These are phyloP conservation scores for Taphrina pruni DNA, from an alignment of 1,139 yeast species.

Conservation along the genomic window DNA sequence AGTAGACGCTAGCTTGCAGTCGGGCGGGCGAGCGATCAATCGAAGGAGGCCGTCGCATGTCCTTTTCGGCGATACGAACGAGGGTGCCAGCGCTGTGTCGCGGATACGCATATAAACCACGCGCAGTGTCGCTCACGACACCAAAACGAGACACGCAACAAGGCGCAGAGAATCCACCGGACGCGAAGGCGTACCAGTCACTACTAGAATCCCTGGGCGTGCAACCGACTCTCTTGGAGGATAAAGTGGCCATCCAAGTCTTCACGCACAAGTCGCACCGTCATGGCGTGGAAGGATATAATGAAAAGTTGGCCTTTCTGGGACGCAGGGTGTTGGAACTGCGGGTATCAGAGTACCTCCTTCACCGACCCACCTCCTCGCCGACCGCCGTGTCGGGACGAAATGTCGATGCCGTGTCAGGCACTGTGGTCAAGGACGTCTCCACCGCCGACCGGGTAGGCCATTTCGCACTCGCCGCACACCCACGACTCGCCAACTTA, in stretches of 20 bases:
- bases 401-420: slow-evolving; percentile 10
- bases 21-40: too few relatives aligned
- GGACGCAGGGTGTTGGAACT: slow-evolving; percentile 29
- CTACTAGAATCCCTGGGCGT: slow-evolving; percentile 1
- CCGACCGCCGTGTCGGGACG: slow-evolving; percentile 18
- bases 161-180: background rate
- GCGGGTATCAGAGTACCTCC: slow-evolving; percentile 10
- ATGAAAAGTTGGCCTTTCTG: slow-evolving; percentile 40
- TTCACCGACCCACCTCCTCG: slow-evolving; percentile 12
- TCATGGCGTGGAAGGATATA: slow-evolving; percentile 39
- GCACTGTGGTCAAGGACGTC: slow-evolving; percentile 1
- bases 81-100: background rate
- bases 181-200: slow-evolving; percentile 4
- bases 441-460: background rate
- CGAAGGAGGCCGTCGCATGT: background rate
- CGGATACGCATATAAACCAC: slow-evolving; percentile 6
- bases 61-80: background rate
- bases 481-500: background rate
- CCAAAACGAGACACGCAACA: background rate
- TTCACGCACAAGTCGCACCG: slow-evolving; percentile 42
- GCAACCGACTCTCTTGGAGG: slow-evolving; percentile 2
- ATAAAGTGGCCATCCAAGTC: slow-evolving; percentile 26
- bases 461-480: slow-evolving; percentile 5
- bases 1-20: too few relatives aligned
- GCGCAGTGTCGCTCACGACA: slow-evolving; percentile 5